Base-by-base conservation (phyloP, 208 protist genomes). In the Crithidia sp. region DNA sequence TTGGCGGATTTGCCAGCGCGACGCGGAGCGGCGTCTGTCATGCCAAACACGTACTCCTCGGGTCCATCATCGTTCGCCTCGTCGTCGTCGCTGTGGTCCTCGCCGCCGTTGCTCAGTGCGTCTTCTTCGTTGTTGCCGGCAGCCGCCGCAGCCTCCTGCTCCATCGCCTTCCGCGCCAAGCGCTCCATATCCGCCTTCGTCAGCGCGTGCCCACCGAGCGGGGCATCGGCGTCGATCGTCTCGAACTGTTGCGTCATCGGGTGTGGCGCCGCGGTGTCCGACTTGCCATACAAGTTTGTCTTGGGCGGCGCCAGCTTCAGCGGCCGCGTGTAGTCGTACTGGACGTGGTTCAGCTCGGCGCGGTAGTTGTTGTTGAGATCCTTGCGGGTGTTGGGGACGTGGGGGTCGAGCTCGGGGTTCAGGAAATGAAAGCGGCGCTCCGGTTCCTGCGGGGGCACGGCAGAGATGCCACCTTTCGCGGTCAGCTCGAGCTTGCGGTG, bases 391-490 rank as follows among this genome's bases (percentile, higher is more conserved):
- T 94, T 83, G 4, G 89, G 86, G 19, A 94, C 87, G 37, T 77
- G 73, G n/a, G 73, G 72, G 64, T 92, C 83, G 7, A 86, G 74
- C 71, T 84, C 86, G 44, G 91, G 91, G 67, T 92, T 92, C 6
- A 90, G 49, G 57, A 95, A 95, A 75, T 95, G 91, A 55, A 94
- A 95, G 54, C 88, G 83, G 28, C 36, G 82, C 81, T 95, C 91
- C 8, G 91, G 91, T 36, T 93, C 86, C 67, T 93, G 74, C 65
- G 84, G 73, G 3, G 91, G 87, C 43, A 93, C 84, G 16, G 79
- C 76, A 55, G 80, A 88, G 77, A 93, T 89, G 54, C 85, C 88
- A 12, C 91, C 91, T 16, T 87, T 76, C 2, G 79, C 82, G 12
- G 87, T 89, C 39, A 95, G 73, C 58, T 87, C 62, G 8, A 95